A percentile compares a stretch with the other conserved stretches of the same genome.
Evolutionary conservation across 352 stramenopile species (phyloP).

Genomic region (Phytophthora boehmeriae): DNA sequence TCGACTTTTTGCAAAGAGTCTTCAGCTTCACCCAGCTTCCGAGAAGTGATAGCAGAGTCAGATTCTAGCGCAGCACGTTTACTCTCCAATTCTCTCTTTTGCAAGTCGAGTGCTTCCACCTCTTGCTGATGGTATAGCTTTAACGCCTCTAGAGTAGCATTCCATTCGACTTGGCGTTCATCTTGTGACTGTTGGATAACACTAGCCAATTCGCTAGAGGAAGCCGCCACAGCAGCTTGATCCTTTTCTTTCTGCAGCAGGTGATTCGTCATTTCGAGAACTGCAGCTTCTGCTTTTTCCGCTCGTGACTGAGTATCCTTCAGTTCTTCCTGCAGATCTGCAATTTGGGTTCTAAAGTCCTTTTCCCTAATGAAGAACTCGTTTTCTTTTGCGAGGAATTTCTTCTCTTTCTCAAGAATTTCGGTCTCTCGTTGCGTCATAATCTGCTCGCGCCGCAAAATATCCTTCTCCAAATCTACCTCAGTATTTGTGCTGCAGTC

Average conservation of each 20-base stretch:
- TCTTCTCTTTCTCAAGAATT: constrained; percentile 44
- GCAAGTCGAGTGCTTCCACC: constrained; percentile 16
- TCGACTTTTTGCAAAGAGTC: constrained; percentile 14
- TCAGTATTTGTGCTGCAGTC: constrained; percentile 72
- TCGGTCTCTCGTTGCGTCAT: constrained; percentile 37
- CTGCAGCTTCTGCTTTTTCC: constrained; percentile 29
- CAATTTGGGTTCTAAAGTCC: constrained; percentile 29
- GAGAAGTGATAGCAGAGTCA: neutral
- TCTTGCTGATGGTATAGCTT: constrained; percentile 19
- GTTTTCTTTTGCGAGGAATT: constrained; percentile 42
- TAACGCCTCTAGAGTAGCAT: constrained; percentile 14
- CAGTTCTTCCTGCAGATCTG: constrained; percentile 36
- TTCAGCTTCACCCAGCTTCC: constrained; percentile 25
- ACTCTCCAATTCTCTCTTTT: constrained; percentile 26
- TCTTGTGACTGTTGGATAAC: constrained; percentile 13
- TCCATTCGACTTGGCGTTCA: constrained; percentile 23
- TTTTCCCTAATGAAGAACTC: constrained; percentile 41
- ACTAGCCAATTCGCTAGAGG: constrained; percentile 6
- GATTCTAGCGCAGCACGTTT: constrained; percentile 15
- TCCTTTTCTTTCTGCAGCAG: constrained; percentile 37
- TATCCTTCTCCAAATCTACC: constrained; percentile 52
- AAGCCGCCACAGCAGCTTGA: constrained; percentile 14
- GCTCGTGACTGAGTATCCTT: constrained; percentile 20
- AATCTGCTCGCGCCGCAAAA: constrained; percentile 46
- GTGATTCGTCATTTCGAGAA: constrained; percentile 33